Percentiles rank a stretch among this genome's conserved stretches.
phyloP scores from a whole-genome alignment of 805 yeast genomes.

The Cyberlindnera mississippiensis region DNA sequence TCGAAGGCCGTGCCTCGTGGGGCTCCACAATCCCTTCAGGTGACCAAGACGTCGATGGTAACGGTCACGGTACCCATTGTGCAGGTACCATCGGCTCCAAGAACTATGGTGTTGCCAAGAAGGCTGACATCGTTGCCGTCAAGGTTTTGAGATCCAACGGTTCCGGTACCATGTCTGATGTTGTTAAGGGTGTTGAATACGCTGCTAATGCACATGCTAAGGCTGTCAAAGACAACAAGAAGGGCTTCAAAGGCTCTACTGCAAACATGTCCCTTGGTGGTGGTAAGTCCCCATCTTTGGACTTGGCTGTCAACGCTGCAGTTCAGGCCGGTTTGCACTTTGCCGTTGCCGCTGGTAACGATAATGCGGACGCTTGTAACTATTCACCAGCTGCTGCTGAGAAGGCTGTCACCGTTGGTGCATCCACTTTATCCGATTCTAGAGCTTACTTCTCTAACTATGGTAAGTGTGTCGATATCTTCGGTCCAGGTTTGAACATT shows the following conservation, averaged over 20 bases:
- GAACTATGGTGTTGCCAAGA: constrained; percentile 80
- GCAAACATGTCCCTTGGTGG: constrained; percentile 96
- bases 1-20: constrained; percentile 82
- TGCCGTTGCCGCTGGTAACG: constrained; percentile 97
- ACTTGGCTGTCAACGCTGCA: constrained; percentile 86
- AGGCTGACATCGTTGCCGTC: constrained; percentile 74
- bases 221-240: constrained; percentile 46
- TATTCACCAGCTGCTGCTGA: constrained; percentile 88
- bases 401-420: constrained; percentile 90
- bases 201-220: constrained; percentile 70
- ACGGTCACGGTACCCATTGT: constrained; percentile 95
- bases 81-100: constrained; percentile 92
- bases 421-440: constrained; percentile 80
- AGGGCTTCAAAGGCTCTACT: constrained; percentile 78
- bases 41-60: constrained; percentile 71
- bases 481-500: constrained; percentile 93
- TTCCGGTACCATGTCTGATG: constrained; percentile 80
- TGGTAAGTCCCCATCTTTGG: constrained; percentile 83
- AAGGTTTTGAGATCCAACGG: constrained; percentile 82
- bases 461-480: constrained; percentile 94
- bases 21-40: constrained; percentile 76
- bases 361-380: constrained; percentile 88
- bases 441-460: constrained; percentile 95
- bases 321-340: constrained; percentile 84
- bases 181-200: constrained; percentile 78